phyloP scores from a whole-genome alignment of 257 asterid species.

The Solanum clarkiae region DNA sequence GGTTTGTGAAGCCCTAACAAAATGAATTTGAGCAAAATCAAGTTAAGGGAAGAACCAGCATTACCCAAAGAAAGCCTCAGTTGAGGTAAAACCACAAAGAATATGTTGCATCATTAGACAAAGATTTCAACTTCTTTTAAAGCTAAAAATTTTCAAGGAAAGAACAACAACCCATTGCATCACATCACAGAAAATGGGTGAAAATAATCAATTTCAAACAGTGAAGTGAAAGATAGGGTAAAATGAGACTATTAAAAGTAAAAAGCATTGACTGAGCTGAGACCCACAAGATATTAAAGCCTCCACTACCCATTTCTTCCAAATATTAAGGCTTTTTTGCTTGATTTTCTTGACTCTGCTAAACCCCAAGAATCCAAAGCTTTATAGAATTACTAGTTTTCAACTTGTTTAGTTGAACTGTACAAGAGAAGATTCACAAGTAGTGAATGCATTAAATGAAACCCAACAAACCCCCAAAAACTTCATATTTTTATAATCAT shows the following conservation, averaged over 20 bases:
- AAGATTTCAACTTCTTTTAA: slow-evolving; percentile 27
- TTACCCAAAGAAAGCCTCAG: slow-evolving; percentile 2
- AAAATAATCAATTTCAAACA: slow-evolving; percentile 17
- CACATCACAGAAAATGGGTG: slow-evolving; percentile 3
- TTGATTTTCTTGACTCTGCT: slow-evolving; percentile 23
- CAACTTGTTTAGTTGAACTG: slow-evolving; percentile 5
- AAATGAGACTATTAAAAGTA: slow-evolving; percentile 5
- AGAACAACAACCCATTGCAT: slow-evolving; percentile 17
- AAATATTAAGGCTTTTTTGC: slow-evolving; percentile 11
- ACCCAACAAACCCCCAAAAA: slow-evolving; percentile 24
- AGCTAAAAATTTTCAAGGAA: slow-evolving; percentile 9
- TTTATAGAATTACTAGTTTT: not conserved
- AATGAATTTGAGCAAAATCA: slow-evolving; percentile 2
- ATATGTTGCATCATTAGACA: slow-evolving; percentile 25
- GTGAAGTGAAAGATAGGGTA: not conserved
- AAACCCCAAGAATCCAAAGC: slow-evolving; percentile 47
- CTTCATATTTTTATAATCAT: too few species aligned
- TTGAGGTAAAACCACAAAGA: not conserved
- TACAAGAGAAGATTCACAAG: slow-evolving; percentile 19
- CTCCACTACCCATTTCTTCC: slow-evolving; percentile 35
- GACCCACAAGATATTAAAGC: slow-evolving; percentile 42
- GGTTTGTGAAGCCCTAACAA: not conserved
- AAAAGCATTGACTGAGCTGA: slow-evolving; percentile 37
- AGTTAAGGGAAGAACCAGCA: slow-evolving; percentile 4
- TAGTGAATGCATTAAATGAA: slow-evolving; percentile 23